Percentiles rank a stretch among this genome's conserved stretches.
These are phyloP conservation scores for Warburgia ugandensis DNA, from an alignment of 164 flowering plant species.

Conservation along the genomic window DNA sequence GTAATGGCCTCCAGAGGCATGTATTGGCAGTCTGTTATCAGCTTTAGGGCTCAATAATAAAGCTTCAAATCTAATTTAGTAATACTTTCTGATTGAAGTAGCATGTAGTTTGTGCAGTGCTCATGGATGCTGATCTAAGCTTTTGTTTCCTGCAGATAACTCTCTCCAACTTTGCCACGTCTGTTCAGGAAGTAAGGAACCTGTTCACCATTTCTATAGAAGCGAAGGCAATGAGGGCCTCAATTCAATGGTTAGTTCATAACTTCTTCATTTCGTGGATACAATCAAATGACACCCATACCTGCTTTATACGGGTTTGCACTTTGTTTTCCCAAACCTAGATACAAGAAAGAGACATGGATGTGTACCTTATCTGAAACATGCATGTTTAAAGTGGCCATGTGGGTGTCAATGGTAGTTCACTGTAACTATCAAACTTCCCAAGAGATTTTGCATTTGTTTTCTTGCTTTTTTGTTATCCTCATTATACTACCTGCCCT, in stretches of 20 bases:
- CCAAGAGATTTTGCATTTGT: too few relatives aligned
- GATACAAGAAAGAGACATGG: too few relatives aligned
- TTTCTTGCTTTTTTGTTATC: too few relatives aligned
- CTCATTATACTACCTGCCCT: too few relatives aligned
- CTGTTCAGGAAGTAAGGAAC: not conserved
- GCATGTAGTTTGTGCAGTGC: not conserved
- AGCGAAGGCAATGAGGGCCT: slow-evolving; percentile 13
- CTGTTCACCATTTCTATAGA: not conserved
- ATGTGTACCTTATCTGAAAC: too few relatives aligned
- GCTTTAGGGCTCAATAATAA: slow-evolving; percentile 16
- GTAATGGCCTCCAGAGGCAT: slow-evolving; percentile 20
- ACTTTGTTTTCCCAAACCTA: too few relatives aligned
- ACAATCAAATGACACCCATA: too few relatives aligned
- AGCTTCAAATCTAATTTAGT: not conserved
- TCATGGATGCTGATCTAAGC: slow-evolving; percentile 5
- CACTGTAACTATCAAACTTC: too few relatives aligned
- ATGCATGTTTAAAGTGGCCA: too few relatives aligned
- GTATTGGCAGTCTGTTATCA: slow-evolving; percentile 24
- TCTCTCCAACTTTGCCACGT: not conserved
- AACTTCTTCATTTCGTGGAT: too few relatives aligned
- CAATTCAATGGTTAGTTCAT: slow-evolving; percentile 27
- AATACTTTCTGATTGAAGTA: not conserved
- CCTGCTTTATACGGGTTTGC: too few relatives aligned
- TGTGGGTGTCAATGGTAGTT: too few relatives aligned
- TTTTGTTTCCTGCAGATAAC: slow-evolving; percentile 7